These are phyloP conservation scores for Blumeria graminis DNA, from an alignment of 2,329 filamentous ascomycete genomes.

Conservation along the genomic window DNA sequence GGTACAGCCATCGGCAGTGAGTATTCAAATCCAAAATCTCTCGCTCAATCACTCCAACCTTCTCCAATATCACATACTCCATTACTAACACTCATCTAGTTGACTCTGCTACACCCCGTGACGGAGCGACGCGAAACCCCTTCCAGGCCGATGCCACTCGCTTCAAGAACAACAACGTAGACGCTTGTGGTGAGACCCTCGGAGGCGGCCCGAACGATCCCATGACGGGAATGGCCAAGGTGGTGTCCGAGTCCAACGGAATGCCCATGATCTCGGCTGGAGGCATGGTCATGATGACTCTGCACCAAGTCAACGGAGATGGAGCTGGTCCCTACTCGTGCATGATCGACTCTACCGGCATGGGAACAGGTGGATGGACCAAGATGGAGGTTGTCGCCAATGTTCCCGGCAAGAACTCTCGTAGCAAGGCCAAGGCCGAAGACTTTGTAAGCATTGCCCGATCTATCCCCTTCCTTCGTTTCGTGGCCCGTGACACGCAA, in stretches of 20 bases:
- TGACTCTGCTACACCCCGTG: constrained; percentile 31
- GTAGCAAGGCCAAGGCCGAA: constrained; percentile 16
- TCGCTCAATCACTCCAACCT: neutral
- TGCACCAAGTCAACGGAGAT: neutral
- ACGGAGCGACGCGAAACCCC: constrained; percentile 23
- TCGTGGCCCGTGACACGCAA: no score
- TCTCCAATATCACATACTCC: neutral
- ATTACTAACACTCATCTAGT: constrained; percentile 16
- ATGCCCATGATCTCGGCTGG: neutral
- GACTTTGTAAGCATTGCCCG: constrained; percentile 5
- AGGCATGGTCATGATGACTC: neutral
- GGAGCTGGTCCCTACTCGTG: neutral
- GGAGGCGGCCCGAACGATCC: neutral
- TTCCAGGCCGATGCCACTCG: neutral
- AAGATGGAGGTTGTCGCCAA: neutral
- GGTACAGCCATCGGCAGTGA: constrained; percentile 24
- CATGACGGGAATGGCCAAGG: neutral
- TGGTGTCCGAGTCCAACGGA: neutral
- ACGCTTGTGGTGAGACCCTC: neutral
- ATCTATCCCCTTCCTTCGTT: constrained; percentile 17
- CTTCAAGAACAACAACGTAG: neutral
- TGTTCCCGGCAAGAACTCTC: neutral
- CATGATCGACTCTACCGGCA: neutral
- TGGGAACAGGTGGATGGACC: neutral
- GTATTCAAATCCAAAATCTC: constrained; percentile 2